These are phyloP conservation scores for Epithele typhae DNA, from an alignment of 768 basidiomycete species.

Conservation along the genomic window DNA sequence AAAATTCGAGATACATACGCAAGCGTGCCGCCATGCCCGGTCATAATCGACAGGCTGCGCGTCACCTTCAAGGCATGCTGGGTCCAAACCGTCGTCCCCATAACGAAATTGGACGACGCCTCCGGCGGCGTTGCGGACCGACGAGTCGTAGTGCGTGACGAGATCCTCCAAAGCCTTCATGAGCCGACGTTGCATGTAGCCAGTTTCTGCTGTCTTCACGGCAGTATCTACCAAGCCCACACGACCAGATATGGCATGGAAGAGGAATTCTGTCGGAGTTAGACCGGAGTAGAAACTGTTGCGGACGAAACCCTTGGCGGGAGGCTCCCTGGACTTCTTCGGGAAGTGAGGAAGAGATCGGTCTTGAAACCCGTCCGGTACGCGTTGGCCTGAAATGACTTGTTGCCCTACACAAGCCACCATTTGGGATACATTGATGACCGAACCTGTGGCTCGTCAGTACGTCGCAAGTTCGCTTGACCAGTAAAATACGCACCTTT, in stretches of 20 bases:
- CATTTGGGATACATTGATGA: constrained; percentile 99
- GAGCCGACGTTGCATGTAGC: constrained; percentile 97
- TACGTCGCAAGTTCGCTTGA: too few relatives aligned
- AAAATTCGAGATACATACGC: constrained; percentile 38
- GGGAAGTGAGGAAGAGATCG: constrained; percentile 98
- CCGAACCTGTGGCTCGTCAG: constrained; percentile 60
- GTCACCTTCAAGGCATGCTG: constrained; percentile 93
- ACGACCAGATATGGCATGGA: constrained; percentile 98
- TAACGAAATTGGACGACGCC: constrained; percentile 97
- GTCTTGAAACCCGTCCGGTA: constrained; percentile 98
- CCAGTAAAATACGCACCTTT: constrained; percentile 58
- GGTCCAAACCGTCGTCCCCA: constrained; percentile 96
- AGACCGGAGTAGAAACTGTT: constrained; percentile 96
- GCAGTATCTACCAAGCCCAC: constrained; percentile 99
- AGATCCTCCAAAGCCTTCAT: constrained; percentile 99
- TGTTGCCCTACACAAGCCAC: constrained; percentile 99
- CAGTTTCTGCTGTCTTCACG: constrained; percentile 99
- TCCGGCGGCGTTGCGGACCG: constrained; percentile 91
- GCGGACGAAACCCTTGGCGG: constrained; percentile 96
- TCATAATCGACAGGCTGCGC: constrained; percentile 89
- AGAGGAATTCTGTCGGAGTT: constrained; percentile 91
- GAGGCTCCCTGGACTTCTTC: constrained; percentile 94
- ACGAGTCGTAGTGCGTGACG: constrained; percentile 92
- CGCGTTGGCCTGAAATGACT: constrained; percentile 96
- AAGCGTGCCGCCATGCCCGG: constrained; percentile 83